Conservation (phyloP, 805 yeast species). For the Myxozyma melibiosi region DNA sequence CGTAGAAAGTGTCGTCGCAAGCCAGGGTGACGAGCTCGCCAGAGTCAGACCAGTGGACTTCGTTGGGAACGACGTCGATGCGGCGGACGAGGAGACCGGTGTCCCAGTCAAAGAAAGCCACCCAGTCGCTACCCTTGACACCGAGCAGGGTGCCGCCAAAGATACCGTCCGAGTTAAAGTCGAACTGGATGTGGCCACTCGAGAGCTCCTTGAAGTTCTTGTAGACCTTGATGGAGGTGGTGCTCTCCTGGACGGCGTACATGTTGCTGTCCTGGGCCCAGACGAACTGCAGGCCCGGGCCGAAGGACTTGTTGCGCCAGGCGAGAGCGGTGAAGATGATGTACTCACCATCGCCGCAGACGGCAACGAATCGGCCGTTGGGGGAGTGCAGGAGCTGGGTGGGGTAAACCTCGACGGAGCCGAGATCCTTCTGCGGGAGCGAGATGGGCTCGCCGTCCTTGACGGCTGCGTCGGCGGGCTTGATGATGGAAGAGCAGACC, state of each 20-base stretch:
- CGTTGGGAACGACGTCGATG: constrained; percentile 82
- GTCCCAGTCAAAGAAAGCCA: constrained; percentile 94
- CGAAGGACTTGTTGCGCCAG: constrained; percentile 95
- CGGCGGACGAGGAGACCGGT: constrained; percentile 80
- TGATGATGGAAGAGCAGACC: constrained; percentile 76
- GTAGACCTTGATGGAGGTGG: constrained; percentile 65
- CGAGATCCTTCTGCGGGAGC: constrained; percentile 83
- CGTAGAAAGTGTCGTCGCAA: constrained; percentile 71
- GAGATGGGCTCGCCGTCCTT: constrained; percentile 82
- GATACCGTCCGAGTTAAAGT: constrained; percentile 74
- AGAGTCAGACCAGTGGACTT: constrained; percentile 86
- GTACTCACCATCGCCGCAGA: constrained; percentile 97
- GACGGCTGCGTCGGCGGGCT: constrained; percentile 50
- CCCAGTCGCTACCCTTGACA: constrained; percentile 70
- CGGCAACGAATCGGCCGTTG: constrained; percentile 95
- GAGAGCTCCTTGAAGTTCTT: constrained; percentile 83
- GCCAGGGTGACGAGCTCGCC: constrained; percentile 85
- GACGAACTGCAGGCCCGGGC: constrained; percentile 84
- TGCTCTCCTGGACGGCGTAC: constrained; percentile 78
- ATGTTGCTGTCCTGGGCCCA: constrained; percentile 93
- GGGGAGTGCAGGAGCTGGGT: constrained; percentile 87
- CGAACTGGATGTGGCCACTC: constrained; percentile 62
- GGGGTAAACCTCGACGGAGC: constrained; percentile 93
- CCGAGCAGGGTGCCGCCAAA: constrained; percentile 90
- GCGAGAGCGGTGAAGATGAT: constrained; percentile 95